phyloP scores from a whole-genome alignment of 441 rosid species.

The Pelargonium fulgidum region DNA sequence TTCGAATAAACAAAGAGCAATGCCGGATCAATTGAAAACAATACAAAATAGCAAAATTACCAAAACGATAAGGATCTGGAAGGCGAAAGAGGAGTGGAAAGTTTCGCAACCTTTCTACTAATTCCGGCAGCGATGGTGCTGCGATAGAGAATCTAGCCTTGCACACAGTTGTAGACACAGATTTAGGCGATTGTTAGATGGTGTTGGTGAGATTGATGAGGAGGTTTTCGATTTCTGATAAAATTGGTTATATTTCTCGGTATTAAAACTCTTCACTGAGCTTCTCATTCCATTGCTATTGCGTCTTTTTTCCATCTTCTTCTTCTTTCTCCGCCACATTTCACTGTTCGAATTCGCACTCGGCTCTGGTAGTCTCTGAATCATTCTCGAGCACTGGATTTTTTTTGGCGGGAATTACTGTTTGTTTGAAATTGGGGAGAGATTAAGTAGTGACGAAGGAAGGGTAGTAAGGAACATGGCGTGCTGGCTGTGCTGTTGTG shows the following conservation, averaged over 20 bases:
- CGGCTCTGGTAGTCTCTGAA: not conserved
- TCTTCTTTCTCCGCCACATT: not conserved
- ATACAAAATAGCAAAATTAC: not conserved
- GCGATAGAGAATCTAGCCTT: not conserved
- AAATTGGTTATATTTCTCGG: not conserved
- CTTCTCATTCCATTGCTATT: not conserved
- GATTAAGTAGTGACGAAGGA: not conserved
- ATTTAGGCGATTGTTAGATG: not conserved
- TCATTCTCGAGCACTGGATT: too few species aligned
- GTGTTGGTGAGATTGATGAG: not conserved
- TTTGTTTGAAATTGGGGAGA: not conserved
- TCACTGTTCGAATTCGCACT: not conserved
- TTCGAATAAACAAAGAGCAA: not conserved
- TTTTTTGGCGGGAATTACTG: constrained; percentile 6
- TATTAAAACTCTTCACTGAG: not conserved
- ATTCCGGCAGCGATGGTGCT: not conserved
- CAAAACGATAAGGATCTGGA: not conserved
- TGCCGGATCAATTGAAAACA: not conserved
- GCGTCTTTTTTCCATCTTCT: not conserved
- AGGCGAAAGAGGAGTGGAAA: not conserved
- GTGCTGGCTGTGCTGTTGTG: not conserved
- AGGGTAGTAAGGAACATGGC: not conserved
- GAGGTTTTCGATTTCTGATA: not conserved
- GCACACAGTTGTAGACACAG: not conserved
- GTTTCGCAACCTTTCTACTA: not conserved